Evolutionary conservation across 139 green algal genomes (phyloP).

Genomic region (Pseudopediastrum boryanum): DNA sequence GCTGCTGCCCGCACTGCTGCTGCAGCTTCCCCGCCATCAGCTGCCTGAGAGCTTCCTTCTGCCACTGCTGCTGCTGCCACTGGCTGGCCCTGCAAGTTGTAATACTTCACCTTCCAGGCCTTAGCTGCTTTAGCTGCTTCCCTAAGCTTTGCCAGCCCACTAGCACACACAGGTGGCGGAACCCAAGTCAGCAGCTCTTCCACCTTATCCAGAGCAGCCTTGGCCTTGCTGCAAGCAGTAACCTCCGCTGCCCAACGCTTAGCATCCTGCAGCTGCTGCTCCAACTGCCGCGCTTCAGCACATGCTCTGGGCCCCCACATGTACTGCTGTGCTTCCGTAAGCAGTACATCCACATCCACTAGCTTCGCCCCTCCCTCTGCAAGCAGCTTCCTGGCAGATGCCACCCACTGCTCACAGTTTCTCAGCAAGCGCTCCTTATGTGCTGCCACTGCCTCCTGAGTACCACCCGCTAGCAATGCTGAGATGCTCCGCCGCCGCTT

Average conservation of each 20-base stretch:
- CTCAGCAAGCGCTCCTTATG: no score
- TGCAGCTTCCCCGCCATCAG: not conserved
- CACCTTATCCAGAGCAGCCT: not conserved
- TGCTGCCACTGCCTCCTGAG: no score
- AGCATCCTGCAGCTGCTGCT: constrained; percentile 14
- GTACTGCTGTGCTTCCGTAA: constrained; percentile 55
- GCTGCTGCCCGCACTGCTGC: constrained; percentile 4
- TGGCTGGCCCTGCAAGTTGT: constrained; percentile 3
- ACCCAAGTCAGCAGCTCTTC: constrained; percentile 10
- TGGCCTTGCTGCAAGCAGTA: not conserved
- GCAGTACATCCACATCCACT: constrained; percentile 49
- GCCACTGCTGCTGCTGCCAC: constrained; percentile 21
- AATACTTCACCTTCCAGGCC: constrained; percentile 21
- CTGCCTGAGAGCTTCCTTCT: no score
- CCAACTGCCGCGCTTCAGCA: constrained; percentile 4
- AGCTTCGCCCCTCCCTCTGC: no score
- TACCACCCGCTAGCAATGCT: no score
- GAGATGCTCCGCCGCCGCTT: no score
- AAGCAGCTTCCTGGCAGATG: no score
- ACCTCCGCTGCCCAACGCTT: constrained; percentile 28
- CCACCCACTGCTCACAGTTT: no score
- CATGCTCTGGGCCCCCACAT: constrained; percentile 51
- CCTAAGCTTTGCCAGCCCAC: constrained; percentile 4
- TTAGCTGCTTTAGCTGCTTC: constrained; percentile 20
- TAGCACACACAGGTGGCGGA: not conserved